Evolutionary conservation across 2,329 filamentous ascomycete genomes (phyloP).

Genomic region (Colletotrichum orchidophilum): DNA sequence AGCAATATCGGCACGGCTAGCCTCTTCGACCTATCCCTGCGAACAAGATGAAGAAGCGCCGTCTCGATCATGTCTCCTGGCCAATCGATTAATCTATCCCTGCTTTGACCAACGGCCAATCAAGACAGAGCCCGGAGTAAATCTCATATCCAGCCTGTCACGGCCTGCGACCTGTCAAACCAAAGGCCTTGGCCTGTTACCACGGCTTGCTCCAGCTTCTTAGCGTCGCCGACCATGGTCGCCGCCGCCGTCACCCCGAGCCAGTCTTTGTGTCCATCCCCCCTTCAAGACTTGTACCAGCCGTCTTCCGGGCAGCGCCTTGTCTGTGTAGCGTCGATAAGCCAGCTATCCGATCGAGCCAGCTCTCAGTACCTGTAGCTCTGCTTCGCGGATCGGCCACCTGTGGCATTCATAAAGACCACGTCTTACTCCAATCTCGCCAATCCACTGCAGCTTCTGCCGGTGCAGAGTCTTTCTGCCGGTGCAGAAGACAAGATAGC

Average conservation of each 20-base stretch:
- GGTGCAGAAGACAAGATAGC: neutral
- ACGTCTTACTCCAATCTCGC: neutral
- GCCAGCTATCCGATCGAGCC: neutral
- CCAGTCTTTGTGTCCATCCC: constrained; percentile 2
- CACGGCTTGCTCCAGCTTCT: neutral
- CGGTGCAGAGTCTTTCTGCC: neutral
- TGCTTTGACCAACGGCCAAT: neutral
- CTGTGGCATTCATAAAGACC: neutral
- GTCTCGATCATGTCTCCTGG: constrained; percentile 13
- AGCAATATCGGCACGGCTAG: neutral
- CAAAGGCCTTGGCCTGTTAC: neutral
- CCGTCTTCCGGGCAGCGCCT: neutral
- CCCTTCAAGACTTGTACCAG: neutral
- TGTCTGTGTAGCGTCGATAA: neutral
- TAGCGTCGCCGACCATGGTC: constrained; percentile 3
- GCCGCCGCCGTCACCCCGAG: neutral
- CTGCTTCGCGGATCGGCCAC: neutral
- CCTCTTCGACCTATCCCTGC: constrained; percentile 3
- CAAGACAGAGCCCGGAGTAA: neutral
- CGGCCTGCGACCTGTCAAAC: no score
- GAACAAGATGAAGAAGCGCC: neutral
- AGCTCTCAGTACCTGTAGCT: neutral
- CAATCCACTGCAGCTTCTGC: neutral
- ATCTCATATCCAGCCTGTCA: neutral
- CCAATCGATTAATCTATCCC: constrained; percentile 10